Conservation (phyloP, 2,329 filamentous ascomycete species). For the Fusarium luffae region DNA sequence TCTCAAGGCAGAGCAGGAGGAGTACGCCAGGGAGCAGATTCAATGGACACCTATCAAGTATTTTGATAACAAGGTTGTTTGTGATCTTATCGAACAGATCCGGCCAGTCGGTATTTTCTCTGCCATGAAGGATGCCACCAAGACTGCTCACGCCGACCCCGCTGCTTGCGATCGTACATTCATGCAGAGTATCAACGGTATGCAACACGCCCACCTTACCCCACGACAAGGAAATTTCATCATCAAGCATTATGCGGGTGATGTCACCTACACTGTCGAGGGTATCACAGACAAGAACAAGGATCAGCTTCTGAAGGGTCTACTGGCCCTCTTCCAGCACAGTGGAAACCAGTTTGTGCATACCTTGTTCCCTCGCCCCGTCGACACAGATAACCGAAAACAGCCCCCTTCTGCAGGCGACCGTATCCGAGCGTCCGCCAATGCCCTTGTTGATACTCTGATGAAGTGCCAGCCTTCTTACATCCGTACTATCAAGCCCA, state of each 20-base stretch:
- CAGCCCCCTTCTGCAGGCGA: slow-evolving; percentile 95
- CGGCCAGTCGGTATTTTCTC: slow-evolving; percentile 93
- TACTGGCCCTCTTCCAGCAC: slow-evolving; percentile 85
- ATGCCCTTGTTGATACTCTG: slow-evolving; percentile 91
- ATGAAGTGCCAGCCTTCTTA: slow-evolving; percentile 99
- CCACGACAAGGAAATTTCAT: slow-evolving; percentile 96
- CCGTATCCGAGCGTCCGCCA: slow-evolving; percentile 94
- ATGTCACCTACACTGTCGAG: slow-evolving; percentile 92
- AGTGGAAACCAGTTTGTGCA: slow-evolving; percentile 90
- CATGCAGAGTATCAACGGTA: slow-evolving; percentile 89
- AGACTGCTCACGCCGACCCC: slow-evolving; percentile 96
- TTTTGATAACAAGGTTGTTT: slow-evolving; percentile 99
- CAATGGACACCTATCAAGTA: slow-evolving; percentile 99
- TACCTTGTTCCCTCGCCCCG: slow-evolving; percentile 87
- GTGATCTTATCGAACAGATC: slow-evolving; percentile 93
- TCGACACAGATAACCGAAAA: slow-evolving; percentile 95
- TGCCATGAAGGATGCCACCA: slow-evolving; percentile 95
- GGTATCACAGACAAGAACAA: slow-evolving; percentile 99
- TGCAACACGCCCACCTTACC: slow-evolving; percentile 91
- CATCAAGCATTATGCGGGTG: slow-evolving; percentile 98
- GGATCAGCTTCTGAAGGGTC: slow-evolving; percentile 93
- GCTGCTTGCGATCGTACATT: slow-evolving; percentile 95
- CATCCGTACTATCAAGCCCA: slow-evolving; percentile 98
- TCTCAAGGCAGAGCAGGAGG: slow-evolving; percentile 95
- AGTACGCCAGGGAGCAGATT: slow-evolving; percentile 95